A percentile compares a stretch with the other conserved stretches of the same genome.
Evolutionary conservation across 192 early-diverging fungal species (phyloP).

Genomic region (Mortierella hygrophila): DNA sequence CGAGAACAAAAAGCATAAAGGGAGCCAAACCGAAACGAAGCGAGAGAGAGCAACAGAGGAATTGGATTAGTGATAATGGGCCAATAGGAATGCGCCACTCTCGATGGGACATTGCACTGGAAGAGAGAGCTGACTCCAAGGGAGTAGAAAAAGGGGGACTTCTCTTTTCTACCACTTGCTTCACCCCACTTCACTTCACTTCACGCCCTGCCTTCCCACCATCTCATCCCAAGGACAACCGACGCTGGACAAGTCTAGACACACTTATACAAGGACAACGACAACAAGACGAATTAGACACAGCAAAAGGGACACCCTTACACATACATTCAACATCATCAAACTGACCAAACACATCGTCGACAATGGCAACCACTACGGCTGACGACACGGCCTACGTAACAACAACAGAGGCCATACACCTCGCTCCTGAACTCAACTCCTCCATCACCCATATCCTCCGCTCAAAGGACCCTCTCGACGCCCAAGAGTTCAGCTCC

Average conservation of each 20-base stretch:
- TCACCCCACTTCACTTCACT: not conserved
- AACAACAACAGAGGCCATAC: constrained; percentile 44
- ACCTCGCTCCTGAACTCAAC: constrained; percentile 70
- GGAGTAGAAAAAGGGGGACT: no score
- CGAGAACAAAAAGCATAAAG: not conserved
- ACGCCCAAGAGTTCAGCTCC: constrained; percentile 78
- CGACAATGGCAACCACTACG: not conserved
- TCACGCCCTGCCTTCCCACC: not conserved
- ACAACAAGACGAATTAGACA: not conserved
- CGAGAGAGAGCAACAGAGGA: not conserved
- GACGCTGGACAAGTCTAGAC: not conserved
- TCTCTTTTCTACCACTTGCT: not conserved
- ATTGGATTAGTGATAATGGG: constrained; percentile 7
- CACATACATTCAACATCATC: not conserved
- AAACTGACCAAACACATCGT: not conserved
- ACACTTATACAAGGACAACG: no score
- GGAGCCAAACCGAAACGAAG: not conserved
- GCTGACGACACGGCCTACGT: constrained; percentile 25
- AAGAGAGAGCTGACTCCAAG: no score
- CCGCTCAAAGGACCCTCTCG: constrained; percentile 71
- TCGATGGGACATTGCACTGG: not conserved
- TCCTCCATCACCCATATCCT: constrained; percentile 67
- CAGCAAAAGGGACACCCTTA: not conserved
- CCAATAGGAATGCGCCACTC: constrained; percentile 49
- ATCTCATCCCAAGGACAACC: not conserved